A percentile compares a stretch with the other conserved stretches of the same genome.
Conservation (phyloP, 768 basidiomycete species). For the Hygrophorus russula region DNA sequence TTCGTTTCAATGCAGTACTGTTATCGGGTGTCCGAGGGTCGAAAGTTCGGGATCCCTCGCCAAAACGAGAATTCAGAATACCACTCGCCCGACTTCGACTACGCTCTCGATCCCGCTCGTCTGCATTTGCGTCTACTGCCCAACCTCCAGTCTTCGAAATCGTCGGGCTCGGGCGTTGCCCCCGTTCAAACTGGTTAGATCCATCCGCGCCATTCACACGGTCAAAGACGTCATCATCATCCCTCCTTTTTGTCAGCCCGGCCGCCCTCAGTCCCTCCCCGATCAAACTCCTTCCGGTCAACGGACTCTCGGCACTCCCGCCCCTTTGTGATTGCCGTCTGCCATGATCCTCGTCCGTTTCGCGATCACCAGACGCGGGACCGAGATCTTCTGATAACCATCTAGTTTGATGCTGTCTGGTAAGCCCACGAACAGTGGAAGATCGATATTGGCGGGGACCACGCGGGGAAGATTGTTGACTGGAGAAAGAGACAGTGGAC, state of each 20-base stretch:
- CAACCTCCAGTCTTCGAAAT: conserved; percentile 15
- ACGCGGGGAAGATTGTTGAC: conserved; percentile 8
- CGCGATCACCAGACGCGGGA: conserved; percentile 2
- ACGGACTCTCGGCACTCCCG: conserved; percentile 62
- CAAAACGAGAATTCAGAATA: neutral
- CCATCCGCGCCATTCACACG: conserved; percentile 23
- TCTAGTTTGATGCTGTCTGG: conserved; percentile 37
- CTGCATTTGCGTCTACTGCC: conserved; percentile 6
- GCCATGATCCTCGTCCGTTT: conserved; percentile 18
- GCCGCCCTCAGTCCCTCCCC: conserved; percentile 65
- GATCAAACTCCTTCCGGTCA: conserved; percentile 44
- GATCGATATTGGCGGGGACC: conserved; percentile 15
- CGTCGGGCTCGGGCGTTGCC: neutral
- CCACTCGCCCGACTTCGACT: conserved; percentile 11
- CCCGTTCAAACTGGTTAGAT: conserved; percentile 14
- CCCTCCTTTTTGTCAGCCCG: conserved; percentile 36
- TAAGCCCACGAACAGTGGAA: conserved; percentile 38
- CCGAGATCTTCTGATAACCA: conserved; percentile 41
- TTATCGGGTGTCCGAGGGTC: conserved; percentile 1
- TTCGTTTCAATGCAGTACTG: neutral
- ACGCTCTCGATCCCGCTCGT: conserved; percentile 9
- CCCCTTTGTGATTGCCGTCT: conserved; percentile 45
- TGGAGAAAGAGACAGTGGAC: conserved; percentile 1
- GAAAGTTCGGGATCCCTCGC: neutral
- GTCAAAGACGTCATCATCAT: conserved; percentile 15